phyloP scores from a whole-genome alignment of 192 early-diverging fungal species.

The Umbelopsis isabellina region DNA sequence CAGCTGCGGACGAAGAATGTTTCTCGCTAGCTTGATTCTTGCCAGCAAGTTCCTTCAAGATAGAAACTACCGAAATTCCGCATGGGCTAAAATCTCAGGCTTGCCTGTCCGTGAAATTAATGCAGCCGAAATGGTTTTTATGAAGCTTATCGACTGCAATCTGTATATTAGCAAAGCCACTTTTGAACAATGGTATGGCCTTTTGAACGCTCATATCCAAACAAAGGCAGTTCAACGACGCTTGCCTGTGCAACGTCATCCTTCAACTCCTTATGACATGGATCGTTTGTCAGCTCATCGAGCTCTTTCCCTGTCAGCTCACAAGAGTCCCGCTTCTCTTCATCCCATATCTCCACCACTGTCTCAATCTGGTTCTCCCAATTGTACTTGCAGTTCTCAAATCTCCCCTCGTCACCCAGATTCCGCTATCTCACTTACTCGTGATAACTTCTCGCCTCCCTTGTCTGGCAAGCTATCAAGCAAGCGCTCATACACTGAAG shows the following conservation, averaged over 20 bases:
- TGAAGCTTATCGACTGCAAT: conserved; percentile 80
- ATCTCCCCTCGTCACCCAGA: neutral
- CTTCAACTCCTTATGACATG: neutral
- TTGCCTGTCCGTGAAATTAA: conserved; percentile 82
- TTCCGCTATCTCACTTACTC: conserved; percentile 6
- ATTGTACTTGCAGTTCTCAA: neutral
- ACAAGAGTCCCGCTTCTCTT: neutral
- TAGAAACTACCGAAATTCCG: conserved; percentile 83
- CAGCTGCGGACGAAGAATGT: conserved; percentile 80
- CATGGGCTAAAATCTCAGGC: conserved; percentile 92
- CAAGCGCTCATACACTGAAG: conserved; percentile 7
- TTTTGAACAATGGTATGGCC: conserved; percentile 45
- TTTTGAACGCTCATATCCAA: conserved; percentile 32
- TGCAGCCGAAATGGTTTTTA: conserved; percentile 81
- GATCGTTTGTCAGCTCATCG: neutral
- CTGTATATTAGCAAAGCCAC: conserved; percentile 61
- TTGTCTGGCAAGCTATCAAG: conserved; percentile 18
- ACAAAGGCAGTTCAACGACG: neutral
- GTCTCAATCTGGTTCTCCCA: conserved; percentile 1
- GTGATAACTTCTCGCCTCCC: conserved; percentile 21
- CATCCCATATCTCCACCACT: conserved; percentile 7
- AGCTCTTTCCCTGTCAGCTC: neutral
- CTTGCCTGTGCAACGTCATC: neutral
- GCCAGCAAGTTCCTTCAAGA: conserved; percentile 93
- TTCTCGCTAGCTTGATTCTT: conserved; percentile 81